Evolutionary conservation across 208 protist species (phyloP).

Genomic region (Crithidia fasciculata): DNA sequence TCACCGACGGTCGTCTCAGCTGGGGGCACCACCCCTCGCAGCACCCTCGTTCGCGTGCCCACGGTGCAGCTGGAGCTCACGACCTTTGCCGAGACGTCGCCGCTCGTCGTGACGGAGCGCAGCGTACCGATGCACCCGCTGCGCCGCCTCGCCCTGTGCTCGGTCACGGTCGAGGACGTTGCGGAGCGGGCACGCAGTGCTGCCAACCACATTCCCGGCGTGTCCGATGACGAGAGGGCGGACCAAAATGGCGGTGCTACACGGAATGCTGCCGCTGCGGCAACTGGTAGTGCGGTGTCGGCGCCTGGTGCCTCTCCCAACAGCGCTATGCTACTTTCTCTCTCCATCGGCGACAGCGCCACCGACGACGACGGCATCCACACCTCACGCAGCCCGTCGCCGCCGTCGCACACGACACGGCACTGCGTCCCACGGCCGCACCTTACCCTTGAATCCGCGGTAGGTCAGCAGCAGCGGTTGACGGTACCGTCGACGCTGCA

Average conservation of each 20-base stretch:
- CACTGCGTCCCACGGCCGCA: conserved; percentile 2
- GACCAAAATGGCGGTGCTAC: neutral
- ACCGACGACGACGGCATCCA: conserved; percentile 3
- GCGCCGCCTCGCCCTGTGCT: conserved; percentile 25
- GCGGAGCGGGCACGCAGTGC: conserved; percentile 19
- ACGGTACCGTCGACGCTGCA: neutral
- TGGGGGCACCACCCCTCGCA: neutral
- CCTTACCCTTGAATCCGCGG: neutral
- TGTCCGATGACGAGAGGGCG: neutral
- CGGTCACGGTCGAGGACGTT: conserved; percentile 23
- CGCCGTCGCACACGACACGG: conserved; percentile 3
- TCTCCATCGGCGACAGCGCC: conserved; percentile 21
- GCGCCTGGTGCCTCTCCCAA: neutral
- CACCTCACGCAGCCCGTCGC: conserved; percentile 11
- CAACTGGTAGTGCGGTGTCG: neutral
- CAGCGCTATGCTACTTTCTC: conserved; percentile 12
- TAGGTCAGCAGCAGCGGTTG: neutral
- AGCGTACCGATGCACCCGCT: conserved; percentile 24
- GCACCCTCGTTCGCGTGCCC: neutral
- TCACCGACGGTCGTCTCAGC: neutral
- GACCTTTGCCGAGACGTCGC: conserved; percentile 19
- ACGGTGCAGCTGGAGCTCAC: conserved; percentile 28
- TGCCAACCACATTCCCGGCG: neutral
- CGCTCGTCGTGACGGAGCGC: conserved; percentile 10
- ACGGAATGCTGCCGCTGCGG: too few relatives aligned